Evolutionary conservation across 495 filamentous ascomycete species (phyloP).

Genomic region (Rostrohypoxylon terebratum): DNA sequence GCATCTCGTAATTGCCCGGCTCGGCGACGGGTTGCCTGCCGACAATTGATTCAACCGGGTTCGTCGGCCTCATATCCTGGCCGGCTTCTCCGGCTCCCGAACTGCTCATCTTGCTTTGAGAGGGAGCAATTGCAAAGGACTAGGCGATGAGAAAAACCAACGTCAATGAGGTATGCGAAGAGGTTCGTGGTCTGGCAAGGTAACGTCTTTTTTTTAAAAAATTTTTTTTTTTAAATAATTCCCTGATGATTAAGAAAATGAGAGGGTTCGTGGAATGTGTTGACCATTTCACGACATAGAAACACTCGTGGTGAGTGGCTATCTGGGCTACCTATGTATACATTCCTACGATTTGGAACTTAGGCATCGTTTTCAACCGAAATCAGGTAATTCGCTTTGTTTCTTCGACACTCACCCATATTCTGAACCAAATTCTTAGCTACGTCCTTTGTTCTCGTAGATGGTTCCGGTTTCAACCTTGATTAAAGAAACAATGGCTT

Average conservation of each 20-base stretch:
- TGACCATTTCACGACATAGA: slow-evolving; percentile 19
- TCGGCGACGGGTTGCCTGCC: neutral
- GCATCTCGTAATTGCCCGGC: slow-evolving; percentile 17
- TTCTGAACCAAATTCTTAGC: neutral
- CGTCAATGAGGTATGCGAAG: neutral
- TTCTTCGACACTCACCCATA: neutral
- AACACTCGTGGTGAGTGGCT: slow-evolving; percentile 2
- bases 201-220: neutral
- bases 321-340: neutral
- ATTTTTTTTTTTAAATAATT: no score
- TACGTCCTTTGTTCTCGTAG: slow-evolving; percentile 17
- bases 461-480: slow-evolving; percentile 11
- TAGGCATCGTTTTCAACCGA: neutral
- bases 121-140: neutral
- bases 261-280: neutral
- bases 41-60: neutral
- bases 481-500: neutral
- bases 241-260: neutral
- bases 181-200: no score
- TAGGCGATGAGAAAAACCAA: neutral
- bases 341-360: slow-evolving; percentile 16
- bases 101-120: slow-evolving; percentile 9
- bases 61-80: neutral
- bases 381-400: slow-evolving; percentile 36
- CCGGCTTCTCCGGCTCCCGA: neutral